phyloP scores from a whole-genome alignment of 164 flowering plant species.

The Kalanchoe fedtschenkoi region DNA sequence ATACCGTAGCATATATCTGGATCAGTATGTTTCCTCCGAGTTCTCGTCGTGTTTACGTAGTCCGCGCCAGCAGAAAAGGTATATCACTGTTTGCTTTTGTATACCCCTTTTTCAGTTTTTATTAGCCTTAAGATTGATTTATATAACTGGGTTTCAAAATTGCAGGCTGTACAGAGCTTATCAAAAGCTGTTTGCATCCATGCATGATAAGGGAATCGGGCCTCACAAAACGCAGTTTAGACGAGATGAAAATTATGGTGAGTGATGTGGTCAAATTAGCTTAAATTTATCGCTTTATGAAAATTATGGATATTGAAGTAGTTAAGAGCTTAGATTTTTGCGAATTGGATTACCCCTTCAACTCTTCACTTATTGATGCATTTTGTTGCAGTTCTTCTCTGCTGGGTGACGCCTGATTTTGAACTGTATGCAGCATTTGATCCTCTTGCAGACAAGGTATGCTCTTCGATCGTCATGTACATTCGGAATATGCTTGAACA shows the following conservation, averaged over 20 bases:
- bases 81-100: slow-evolving; percentile 5
- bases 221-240: slow-evolving; percentile 95
- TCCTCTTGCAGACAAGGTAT: slow-evolving; percentile 97
- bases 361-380: neutral
- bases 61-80: slow-evolving; percentile 71
- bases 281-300: slow-evolving; percentile 32
- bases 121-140: neutral
- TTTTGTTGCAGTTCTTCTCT: slow-evolving; percentile 65
- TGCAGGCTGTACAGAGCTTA: slow-evolving; percentile 90
- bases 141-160: slow-evolving; percentile 8
- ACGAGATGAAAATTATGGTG: slow-evolving; percentile 94
- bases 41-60: slow-evolving; percentile 72
- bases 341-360: neutral
- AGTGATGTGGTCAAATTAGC: neutral
- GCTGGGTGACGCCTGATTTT: slow-evolving; percentile 97
- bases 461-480: neutral
- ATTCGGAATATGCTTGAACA: too few relatives aligned
- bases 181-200: slow-evolving; percentile 80
- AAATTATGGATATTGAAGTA: too few relatives aligned
- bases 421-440: slow-evolving; percentile 98
- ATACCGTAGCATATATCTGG: slow-evolving; percentile 82
- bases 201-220: slow-evolving; percentile 71
- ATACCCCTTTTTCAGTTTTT: neutral
- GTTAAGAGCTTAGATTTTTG: slow-evolving; percentile 7
- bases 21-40: slow-evolving; percentile 95